A percentile compares a stretch with the other conserved stretches of the same genome.
These are phyloP conservation scores for Eucalyptus cladocalyx DNA, from an alignment of 345 rosid genomes.

Conservation along the genomic window DNA sequence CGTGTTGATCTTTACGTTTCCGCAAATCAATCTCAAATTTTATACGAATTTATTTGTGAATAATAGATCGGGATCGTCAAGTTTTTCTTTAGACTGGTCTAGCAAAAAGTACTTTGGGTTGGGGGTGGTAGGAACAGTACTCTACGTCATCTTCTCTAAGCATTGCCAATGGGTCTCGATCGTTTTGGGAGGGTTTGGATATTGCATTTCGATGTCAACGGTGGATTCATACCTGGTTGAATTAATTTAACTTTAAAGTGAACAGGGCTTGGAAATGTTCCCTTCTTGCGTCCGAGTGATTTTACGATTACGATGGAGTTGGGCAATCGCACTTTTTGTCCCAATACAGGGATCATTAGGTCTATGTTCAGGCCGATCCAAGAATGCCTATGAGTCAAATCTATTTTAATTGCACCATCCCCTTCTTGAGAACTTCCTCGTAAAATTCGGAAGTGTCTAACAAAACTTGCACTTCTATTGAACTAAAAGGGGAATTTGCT, in stretches of 20 bases:
- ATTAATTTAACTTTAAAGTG: too few species aligned
- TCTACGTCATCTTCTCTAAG: neutral
- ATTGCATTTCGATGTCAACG: neutral
- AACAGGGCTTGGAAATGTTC: too few species aligned
- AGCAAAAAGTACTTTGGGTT: neutral
- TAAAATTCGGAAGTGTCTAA: neutral
- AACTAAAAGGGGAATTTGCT: neutral
- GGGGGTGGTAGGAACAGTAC: conserved; percentile 31
- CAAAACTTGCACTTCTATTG: neutral
- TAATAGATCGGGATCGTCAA: too few species aligned
- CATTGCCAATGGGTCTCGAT: neutral
- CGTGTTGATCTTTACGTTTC: too few species aligned
- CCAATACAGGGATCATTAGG: neutral
- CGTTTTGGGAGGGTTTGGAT: neutral
- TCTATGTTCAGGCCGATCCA: neutral
- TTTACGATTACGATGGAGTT: neutral
- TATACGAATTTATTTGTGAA: too few species aligned
- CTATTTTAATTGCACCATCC: neutral
- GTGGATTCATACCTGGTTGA: neutral
- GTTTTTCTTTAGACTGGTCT: too few species aligned
- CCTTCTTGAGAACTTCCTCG: neutral
- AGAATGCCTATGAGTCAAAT: neutral
- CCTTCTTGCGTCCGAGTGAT: neutral
- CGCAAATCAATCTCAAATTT: too few species aligned
- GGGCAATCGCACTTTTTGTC: neutral